These are phyloP conservation scores for Blastosporella zonata DNA, from an alignment of 1,284 basidiomycete species.

Conservation along the genomic window DNA sequence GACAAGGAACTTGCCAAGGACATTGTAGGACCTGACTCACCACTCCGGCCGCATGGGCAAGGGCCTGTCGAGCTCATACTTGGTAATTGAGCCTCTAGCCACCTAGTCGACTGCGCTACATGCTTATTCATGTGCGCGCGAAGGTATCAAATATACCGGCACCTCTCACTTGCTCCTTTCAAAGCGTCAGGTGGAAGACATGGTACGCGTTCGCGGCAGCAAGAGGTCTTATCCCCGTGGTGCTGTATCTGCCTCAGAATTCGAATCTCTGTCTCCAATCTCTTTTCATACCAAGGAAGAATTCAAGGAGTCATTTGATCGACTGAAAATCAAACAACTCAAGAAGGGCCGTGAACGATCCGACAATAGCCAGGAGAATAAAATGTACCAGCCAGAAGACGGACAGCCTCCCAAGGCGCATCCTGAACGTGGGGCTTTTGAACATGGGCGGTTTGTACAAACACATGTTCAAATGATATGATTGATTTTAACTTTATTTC, in stretches of 20 bases:
- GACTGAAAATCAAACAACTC: constrained; percentile 26
- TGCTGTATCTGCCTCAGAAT: constrained; percentile 20
- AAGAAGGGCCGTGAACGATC: constrained; percentile 14
- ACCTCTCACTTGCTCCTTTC: constrained; percentile 36
- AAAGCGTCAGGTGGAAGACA: constrained; percentile 18
- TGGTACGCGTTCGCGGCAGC: constrained; percentile 7
- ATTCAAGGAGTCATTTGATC: constrained; percentile 29
- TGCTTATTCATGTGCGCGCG: background rate
- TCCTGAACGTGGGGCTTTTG: constrained; percentile 31
- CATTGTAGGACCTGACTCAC: constrained; percentile 26
- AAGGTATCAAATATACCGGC: constrained; percentile 35
- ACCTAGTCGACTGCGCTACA: background rate
- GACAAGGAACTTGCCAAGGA: constrained; percentile 28
- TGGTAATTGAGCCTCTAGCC: constrained; percentile 19
- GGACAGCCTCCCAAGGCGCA: no score
- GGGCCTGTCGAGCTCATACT: constrained; percentile 30
- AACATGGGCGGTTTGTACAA: constrained; percentile 34
- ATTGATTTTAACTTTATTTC: background rate
- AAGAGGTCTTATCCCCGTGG: constrained; percentile 7
- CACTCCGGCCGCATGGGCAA: constrained; percentile 18
- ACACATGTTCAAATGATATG: no score
- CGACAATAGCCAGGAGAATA: constrained; percentile 34
- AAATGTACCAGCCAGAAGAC: constrained; percentile 18
- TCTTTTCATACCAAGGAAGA: constrained; percentile 25
- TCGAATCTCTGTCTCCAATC: constrained; percentile 40